These are phyloP conservation scores for Arxiozyma telluris DNA, from an alignment of 1,139 yeast species.

Conservation along the genomic window DNA sequence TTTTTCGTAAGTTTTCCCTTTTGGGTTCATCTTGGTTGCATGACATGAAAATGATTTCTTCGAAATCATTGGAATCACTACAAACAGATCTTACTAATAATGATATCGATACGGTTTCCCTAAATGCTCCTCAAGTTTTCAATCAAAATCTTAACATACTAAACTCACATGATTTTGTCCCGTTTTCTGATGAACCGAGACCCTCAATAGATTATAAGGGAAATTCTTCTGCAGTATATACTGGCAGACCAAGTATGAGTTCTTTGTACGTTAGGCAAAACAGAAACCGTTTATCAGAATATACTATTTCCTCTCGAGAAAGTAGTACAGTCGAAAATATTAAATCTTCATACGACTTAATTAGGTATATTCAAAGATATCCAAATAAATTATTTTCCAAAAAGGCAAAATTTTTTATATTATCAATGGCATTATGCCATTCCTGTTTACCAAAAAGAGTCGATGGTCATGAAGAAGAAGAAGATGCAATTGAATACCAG, in stretches of 20 bases:
- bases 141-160: neutral
- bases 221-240: conserved; percentile 32
- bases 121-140: conserved; percentile 1
- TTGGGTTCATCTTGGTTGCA: conserved; percentile 90
- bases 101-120: conserved; percentile 12
- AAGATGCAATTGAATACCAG: conserved; percentile 56
- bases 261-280: conserved; percentile 21
- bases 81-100: conserved; percentile 10
- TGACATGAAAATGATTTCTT: conserved; percentile 44
- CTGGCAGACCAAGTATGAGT: conserved; percentile 49
- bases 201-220: conserved; percentile 35
- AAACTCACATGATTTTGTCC: neutral
- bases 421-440: conserved; percentile 81
- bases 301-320: conserved; percentile 11
- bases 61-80: conserved; percentile 8
- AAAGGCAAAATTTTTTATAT: conserved; percentile 66
- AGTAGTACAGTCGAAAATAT: conserved; percentile 15
- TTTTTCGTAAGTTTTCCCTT: conserved; percentile 73
- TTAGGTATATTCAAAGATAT: conserved; percentile 58
- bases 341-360: conserved; percentile 51
- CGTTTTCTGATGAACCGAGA: conserved; percentile 8
- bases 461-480: conserved; percentile 34
- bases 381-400: conserved; percentile 66
- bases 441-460: conserved; percentile 67
- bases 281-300: conserved; percentile 14